Base-by-base conservation (phyloP, 805 yeast species). In the Candida insectorum region DNA sequence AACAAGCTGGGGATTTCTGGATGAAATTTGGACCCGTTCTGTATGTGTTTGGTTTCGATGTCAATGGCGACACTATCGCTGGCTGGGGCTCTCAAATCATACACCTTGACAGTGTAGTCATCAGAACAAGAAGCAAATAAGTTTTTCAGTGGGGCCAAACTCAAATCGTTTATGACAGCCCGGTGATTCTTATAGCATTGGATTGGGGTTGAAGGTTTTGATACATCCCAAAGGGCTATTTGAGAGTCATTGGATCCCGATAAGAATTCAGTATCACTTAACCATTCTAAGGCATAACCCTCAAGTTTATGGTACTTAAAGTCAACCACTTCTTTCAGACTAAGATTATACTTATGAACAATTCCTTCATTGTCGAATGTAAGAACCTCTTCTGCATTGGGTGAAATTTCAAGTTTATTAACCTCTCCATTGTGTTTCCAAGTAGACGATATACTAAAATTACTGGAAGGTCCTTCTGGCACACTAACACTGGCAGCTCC, bases 211-310 rank as follows among this genome's bases (percentile, higher is more conserved):
- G 56, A 44, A 0, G 65, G 60, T 29, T 60, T 54, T 17, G 56
- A 44, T 7, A 75, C 47, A 43, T 82, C 83, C 95, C 95, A 86
- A 24, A 81, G 50, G 0, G 85, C 85, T 26, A 85, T 75, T 17
- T 74, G 73, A 11, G 72, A 57, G 53, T 85, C 95, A 39, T 75
- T 77, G 4, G 86, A 70, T 2, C 85, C 84, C 2, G 88, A 68
- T 9, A 79, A 60, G 19, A 87, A 66, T 39, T 56, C 56, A 6
- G 32, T 23, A 24, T 71, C 64, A 17, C 56, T 56, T 36, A 73
- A 62, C 94, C 95, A 86, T 41, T 80, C 79, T 31, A 87, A 57
- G 2, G 81, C 84, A 50, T 69, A 77, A 1, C 94, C 95, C 45
- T 81, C 87, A 35, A 60, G 65, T 9, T 64, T 58, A 58, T 86